phyloP scores from a whole-genome alignment of 2,329 filamentous ascomycete species.

The Fusarium domesticum region DNA sequence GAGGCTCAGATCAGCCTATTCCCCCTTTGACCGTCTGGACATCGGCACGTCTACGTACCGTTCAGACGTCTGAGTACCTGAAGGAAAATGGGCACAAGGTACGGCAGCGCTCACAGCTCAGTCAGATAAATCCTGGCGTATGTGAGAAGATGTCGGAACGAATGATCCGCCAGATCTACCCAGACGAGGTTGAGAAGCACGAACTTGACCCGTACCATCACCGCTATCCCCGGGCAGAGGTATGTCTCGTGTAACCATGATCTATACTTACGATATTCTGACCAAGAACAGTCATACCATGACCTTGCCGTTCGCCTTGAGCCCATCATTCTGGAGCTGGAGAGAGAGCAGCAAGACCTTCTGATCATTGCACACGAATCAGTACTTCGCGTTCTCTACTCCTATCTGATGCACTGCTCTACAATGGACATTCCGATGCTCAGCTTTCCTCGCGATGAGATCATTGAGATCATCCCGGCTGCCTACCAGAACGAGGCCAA shows the following conservation, averaged over 20 bases:
- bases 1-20: constrained; percentile 64
- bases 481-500: constrained; percentile 96
- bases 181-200: constrained; percentile 89
- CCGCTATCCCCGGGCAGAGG: constrained; percentile 90
- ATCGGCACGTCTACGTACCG: constrained; percentile 82
- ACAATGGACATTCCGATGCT: constrained; percentile 90
- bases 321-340: constrained; percentile 94
- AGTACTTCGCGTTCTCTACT: constrained; percentile 93
- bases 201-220: constrained; percentile 95
- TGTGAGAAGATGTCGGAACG: constrained; percentile 90
- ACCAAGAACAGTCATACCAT: constrained; percentile 74
- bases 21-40: constrained; percentile 92
- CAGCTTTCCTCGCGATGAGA: constrained; percentile 92
- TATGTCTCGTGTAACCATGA: constrained; percentile 33
- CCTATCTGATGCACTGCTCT: constrained; percentile 97
- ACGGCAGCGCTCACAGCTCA: constrained; percentile 91
- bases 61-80: constrained; percentile 85
- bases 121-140: constrained; percentile 92
- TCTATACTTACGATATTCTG: background rate
- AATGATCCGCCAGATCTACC: constrained; percentile 76
- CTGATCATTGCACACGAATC: constrained; percentile 98
- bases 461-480: constrained; percentile 97
- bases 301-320: constrained; percentile 97
- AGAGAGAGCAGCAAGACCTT: constrained; percentile 95
- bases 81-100: constrained; percentile 78